A percentile compares a stretch with the other conserved stretches of the same genome.
Conservation (phyloP, 2,329 filamentous ascomycete genomes). For the Pezicula neosporulosa region DNA sequence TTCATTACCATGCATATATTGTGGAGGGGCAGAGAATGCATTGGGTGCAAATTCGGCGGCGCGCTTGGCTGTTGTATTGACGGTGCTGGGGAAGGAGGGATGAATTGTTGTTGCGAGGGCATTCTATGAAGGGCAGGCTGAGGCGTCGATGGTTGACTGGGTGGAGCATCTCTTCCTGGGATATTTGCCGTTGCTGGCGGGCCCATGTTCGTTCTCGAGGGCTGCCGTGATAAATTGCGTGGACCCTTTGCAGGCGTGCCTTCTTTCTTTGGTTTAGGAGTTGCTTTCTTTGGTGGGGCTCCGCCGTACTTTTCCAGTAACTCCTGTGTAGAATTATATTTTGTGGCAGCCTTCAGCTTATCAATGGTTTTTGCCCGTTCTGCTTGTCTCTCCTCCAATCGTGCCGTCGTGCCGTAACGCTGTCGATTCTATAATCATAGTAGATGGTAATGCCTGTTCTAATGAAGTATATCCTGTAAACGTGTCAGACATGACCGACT, state of each 20-base stretch:
- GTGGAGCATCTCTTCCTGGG: slow-evolving; percentile 33
- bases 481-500: slow-evolving; percentile 15
- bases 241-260: slow-evolving; percentile 18
- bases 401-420: slow-evolving; percentile 58
- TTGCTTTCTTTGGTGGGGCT: slow-evolving; percentile 16
- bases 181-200: slow-evolving; percentile 65
- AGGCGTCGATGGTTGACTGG: slow-evolving; percentile 19
- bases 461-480: slow-evolving; percentile 70
- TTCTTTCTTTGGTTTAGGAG: slow-evolving; percentile 18
- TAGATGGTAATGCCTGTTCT: slow-evolving; percentile 64
- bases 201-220: slow-evolving; percentile 44
- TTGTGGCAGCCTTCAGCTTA: slow-evolving; percentile 90
- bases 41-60: slow-evolving; percentile 72
- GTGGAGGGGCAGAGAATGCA: slow-evolving; percentile 46
- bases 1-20: slow-evolving; percentile 24
- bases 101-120: slow-evolving; percentile 20
- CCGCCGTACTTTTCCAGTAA: slow-evolving; percentile 92
- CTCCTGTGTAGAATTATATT: slow-evolving; percentile 91
- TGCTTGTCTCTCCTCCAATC: slow-evolving; percentile 71
- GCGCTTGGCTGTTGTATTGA: slow-evolving; percentile 19
- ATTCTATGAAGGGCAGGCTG: slow-evolving; percentile 1
- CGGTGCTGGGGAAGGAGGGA: slow-evolving; percentile 18
- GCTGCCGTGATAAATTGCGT: slow-evolving; percentile 17
- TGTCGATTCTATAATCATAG: slow-evolving; percentile 79
- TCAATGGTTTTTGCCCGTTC: slow-evolving; percentile 87